Conservation (phyloP, 2,329 filamentous ascomycete species). For the Leptographium galeiforme region DNA sequence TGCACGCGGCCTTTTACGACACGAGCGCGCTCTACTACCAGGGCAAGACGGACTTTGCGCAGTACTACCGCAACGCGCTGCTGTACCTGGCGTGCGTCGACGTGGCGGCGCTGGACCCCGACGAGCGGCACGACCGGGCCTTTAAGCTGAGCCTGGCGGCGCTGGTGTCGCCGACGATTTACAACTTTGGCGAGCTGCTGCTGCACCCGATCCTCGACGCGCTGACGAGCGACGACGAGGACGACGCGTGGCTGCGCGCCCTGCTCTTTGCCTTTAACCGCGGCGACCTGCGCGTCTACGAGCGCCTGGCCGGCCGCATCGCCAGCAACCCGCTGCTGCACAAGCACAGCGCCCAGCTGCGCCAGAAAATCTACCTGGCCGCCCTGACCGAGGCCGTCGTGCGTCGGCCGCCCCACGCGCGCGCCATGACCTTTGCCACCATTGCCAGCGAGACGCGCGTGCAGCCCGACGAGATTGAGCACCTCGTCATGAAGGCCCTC, state of each 20-base stretch:
- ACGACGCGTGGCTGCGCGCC: conserved; percentile 79
- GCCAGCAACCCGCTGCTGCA: conserved; percentile 65
- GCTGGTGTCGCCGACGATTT: conserved; percentile 86
- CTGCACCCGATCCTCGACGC: conserved; percentile 91
- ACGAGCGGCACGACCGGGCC: conserved; percentile 69
- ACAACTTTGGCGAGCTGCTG: conserved; percentile 98
- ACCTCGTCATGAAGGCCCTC: conserved; percentile 97
- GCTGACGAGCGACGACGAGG: conserved; percentile 38
- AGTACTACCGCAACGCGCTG: conserved; percentile 94
- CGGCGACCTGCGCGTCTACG: conserved; percentile 79
- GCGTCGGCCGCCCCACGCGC: conserved; percentile 86
- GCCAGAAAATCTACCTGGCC: conserved; percentile 96
- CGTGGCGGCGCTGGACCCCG: conserved; percentile 55
- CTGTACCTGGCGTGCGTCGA: conserved; percentile 96
- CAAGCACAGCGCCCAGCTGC: conserved; percentile 70
- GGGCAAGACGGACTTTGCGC: conserved; percentile 82
- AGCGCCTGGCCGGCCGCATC: conserved; percentile 69
- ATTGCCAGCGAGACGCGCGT: conserved; percentile 92
- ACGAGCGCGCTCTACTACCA: conserved; percentile 93
- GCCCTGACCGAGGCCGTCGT: conserved; percentile 94
- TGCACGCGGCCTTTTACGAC: conserved; percentile 93
- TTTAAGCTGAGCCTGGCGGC: conserved; percentile 90
- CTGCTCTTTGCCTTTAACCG: conserved; percentile 97
- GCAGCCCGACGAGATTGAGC: conserved; percentile 81
- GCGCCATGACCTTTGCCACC: conserved; percentile 80